Evolutionary conservation across 108 stramenopile genomes (phyloP), one percentile per base, ranked within the genome.

Genomic region (Cylindrotheca closterium): DNA sequence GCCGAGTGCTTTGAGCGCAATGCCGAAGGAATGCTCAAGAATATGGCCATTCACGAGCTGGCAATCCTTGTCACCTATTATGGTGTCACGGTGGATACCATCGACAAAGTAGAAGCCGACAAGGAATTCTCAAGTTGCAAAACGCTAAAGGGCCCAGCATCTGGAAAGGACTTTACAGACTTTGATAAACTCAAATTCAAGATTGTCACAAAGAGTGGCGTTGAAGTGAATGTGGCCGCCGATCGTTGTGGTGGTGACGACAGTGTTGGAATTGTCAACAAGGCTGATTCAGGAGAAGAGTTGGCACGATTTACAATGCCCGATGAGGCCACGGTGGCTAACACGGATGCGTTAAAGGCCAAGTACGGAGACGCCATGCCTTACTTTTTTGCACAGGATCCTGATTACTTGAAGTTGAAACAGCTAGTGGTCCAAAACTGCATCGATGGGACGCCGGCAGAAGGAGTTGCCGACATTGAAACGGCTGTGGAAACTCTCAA

Each of bases 1-100:
- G 76, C 71, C 1, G 89, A 91, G 68, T 89, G 87, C 71, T 94
- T 94, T 60, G 83, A 82, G 55, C 74, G 93, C 8, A 91, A 91
- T 59, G 42, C 85, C 25, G 93, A 94, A 67, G 93, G 93, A 4
- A 91, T 94, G 88, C 69, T 94, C 30, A 91, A 91, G 58, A 94
- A 91, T 62, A 94, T 94, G 93, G 93, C 93, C 29, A 91, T 94
- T 65, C 93, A 94, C 63, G 93, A 94, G 59, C 63, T 91, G 17
- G 89, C 90, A 4, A 54, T 94, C 7, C 51, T 80, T 7, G 90
- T 91, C 7, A 84, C 83, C 3, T 94, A 76, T 54, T 94, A 81
- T 71, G 86, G 68, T 60, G 88, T 89, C 15, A 80, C 79, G 25
- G 85, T 83, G 22, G 89, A 90, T 29, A 83, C 69, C 26, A 83